Percentiles rank a stretch among this genome's conserved stretches.
These are phyloP conservation scores for Nissolia schottii DNA, from an alignment of 306 rosid species.

Conservation along the genomic window DNA sequence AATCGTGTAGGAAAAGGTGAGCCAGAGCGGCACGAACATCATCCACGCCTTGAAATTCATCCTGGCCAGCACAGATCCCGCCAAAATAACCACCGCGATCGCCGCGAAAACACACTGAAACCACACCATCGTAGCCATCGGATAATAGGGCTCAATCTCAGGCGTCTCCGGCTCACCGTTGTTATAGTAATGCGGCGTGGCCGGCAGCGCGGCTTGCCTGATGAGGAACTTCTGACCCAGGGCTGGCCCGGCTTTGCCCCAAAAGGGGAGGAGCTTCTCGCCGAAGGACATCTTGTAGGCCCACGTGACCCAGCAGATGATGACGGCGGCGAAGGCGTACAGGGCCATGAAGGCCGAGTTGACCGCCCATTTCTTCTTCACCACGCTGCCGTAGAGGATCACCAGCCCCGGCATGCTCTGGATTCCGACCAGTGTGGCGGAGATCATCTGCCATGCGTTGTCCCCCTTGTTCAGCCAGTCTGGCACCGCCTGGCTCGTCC, in stretches of 20 bases:
- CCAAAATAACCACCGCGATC: conserved; percentile 34
- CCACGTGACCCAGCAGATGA: conserved; percentile 48
- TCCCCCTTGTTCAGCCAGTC: conserved; percentile 68
- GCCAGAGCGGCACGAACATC: conserved; percentile 58
- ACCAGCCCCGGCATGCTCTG: conserved; percentile 64
- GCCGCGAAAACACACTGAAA: conserved; percentile 53
- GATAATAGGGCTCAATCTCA: conserved; percentile 31
- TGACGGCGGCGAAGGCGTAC: conserved; percentile 42
- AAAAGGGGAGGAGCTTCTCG: conserved; percentile 35
- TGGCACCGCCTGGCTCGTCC: conserved; percentile 31
- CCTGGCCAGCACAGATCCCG: conserved; percentile 46
- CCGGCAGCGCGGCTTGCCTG: conserved; percentile 14
- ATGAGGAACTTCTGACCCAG: conserved; percentile 38
- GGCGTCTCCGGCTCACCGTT: not conserved
- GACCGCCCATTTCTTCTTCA: conserved; percentile 61
- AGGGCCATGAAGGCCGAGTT: conserved; percentile 58
- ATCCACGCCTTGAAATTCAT: conserved; percentile 56
- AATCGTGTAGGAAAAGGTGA: conserved; percentile 47
- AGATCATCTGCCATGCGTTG: conserved; percentile 63
- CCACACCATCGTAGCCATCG: conserved; percentile 59
- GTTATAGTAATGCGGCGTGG: not conserved
- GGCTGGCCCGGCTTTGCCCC: conserved; percentile 50
- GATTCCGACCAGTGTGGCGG: conserved; percentile 56
- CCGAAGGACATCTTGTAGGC: conserved; percentile 57
- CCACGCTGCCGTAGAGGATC: conserved; percentile 58